Conservation (phyloP, 2,329 filamentous ascomycete genomes). For the Colletotrichum paranaense region DNA sequence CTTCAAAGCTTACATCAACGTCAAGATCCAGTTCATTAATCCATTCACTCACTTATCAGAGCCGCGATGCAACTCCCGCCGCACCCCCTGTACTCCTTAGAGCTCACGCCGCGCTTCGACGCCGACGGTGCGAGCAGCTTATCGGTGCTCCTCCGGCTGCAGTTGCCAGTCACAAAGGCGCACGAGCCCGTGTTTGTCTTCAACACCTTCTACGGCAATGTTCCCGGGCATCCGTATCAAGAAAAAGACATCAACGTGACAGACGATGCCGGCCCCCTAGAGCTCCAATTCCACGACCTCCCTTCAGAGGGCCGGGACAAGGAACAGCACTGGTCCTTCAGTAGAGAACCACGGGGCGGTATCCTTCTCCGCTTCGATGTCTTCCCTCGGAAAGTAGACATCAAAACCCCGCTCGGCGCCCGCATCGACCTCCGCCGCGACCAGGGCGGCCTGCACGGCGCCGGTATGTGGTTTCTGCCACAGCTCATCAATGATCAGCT, state of each 20-base stretch:
- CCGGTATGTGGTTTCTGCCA: conserved; percentile 34
- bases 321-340: conserved; percentile 33
- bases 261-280: conserved; percentile 23
- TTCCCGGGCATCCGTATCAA: conserved; percentile 3
- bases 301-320: conserved; percentile 24
- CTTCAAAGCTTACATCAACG: neutral
- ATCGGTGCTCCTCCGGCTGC: conserved; percentile 1
- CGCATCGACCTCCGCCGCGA: conserved; percentile 32
- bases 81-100: conserved; percentile 4
- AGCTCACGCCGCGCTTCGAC: conserved; percentile 16
- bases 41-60: neutral
- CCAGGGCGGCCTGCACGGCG: conserved; percentile 24
- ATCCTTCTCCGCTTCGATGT: conserved; percentile 31
- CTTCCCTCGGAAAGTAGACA: conserved; percentile 31
- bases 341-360: conserved; percentile 29
- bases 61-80: conserved; percentile 9
- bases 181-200: conserved; percentile 3
- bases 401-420: conserved; percentile 27
- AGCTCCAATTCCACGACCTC: conserved; percentile 25
- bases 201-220: neutral
- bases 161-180: neutral
- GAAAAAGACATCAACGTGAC: conserved; percentile 8
- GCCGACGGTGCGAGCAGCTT: conserved; percentile 10
- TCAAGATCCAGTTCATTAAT: neutral
- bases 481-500: conserved; percentile 19